Conservation (phyloP, 306 rosid species). For the Malus asiatica region DNA sequence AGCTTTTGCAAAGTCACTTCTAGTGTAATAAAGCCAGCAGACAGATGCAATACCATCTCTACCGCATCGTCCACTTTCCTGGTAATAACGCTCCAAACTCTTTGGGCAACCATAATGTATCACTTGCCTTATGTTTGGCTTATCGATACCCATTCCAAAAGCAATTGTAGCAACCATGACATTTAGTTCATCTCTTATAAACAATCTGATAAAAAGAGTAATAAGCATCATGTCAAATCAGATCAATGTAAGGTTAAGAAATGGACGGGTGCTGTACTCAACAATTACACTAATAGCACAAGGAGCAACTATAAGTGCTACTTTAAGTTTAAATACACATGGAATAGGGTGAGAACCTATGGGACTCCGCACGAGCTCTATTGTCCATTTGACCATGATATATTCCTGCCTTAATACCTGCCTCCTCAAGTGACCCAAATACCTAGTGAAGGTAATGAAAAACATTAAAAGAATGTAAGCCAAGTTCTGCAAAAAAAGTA, state of each 20-base stretch:
- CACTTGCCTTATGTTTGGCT: slow-evolving; percentile 84
- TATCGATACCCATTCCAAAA: slow-evolving; percentile 97
- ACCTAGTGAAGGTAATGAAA: slow-evolving; percentile 41
- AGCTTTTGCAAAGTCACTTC: slow-evolving; percentile 66
- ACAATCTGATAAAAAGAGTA: slow-evolving; percentile 43
- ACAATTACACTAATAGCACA: slow-evolving; percentile 13
- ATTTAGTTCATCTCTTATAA: slow-evolving; percentile 69
- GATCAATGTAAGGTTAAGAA: background rate
- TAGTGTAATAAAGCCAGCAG: slow-evolving; percentile 91
- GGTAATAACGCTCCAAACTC: slow-evolving; percentile 82
- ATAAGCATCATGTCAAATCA: slow-evolving; percentile 10
- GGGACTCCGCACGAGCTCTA: slow-evolving; percentile 72
- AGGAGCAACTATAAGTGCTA: slow-evolving; percentile 12
- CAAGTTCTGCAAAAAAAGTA: slow-evolving; percentile 10
- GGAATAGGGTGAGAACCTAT: slow-evolving; percentile 47
- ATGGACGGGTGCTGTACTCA: slow-evolving; percentile 7
- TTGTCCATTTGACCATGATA: slow-evolving; percentile 79
- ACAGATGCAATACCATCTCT: slow-evolving; percentile 89
- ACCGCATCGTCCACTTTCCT: slow-evolving; percentile 93
- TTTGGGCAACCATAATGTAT: slow-evolving; percentile 95
- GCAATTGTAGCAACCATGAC: slow-evolving; percentile 93
- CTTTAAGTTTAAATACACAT: slow-evolving; percentile 6
- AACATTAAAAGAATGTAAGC: background rate
- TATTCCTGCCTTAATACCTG: slow-evolving; percentile 57
- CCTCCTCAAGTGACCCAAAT: slow-evolving; percentile 52